phyloP scores from a whole-genome alignment of 305 asterid species.

The Solanum hybrid region DNA sequence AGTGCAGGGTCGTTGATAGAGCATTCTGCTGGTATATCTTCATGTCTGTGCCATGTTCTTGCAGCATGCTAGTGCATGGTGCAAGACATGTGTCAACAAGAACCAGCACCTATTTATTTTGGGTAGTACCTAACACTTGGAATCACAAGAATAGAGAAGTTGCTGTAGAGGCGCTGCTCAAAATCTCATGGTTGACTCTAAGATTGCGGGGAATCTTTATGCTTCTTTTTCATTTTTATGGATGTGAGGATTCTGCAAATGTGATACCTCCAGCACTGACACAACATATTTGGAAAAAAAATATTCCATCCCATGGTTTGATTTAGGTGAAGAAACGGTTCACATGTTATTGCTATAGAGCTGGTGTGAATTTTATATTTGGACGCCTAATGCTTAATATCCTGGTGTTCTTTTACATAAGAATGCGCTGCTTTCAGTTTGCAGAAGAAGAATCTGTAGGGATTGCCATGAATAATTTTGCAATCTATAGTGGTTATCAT shows the following conservation, averaged over 20 bases:
- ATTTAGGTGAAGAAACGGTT: not conserved
- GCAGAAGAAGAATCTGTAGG: not conserved
- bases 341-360: not conserved
- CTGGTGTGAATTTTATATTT: not conserved
- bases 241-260: not conserved
- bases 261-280: not conserved
- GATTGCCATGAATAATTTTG: not conserved
- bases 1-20: not conserved
- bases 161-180: not conserved
- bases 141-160: not conserved
- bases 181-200: not conserved
- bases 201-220: not conserved
- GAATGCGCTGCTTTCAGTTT: not conserved
- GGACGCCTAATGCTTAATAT: not conserved
- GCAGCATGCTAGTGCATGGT: not conserved
- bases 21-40: not conserved
- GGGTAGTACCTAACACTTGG: not conserved
- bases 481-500: not conserved
- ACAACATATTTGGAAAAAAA: not conserved
- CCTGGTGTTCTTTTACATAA: not conserved
- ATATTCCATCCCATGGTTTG: not conserved
- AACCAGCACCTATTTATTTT: not conserved
- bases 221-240: not conserved
- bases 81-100: not conserved
- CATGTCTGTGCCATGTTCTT: not conserved